These are phyloP conservation scores for Telfairia occidentalis DNA, from an alignment of 331 rosid genomes.

Conservation along the genomic window DNA sequence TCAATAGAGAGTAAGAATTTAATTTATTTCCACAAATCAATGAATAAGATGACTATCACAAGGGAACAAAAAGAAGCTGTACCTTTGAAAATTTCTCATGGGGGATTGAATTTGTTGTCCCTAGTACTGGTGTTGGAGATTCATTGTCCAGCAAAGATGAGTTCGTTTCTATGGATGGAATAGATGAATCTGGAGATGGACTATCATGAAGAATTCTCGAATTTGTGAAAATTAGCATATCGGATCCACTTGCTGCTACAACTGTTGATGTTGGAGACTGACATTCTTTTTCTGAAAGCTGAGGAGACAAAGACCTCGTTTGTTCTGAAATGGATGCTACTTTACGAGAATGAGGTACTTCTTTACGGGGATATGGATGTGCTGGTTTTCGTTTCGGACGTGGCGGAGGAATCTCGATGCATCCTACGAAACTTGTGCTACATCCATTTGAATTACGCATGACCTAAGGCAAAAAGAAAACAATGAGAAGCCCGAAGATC, in stretches of 20 bases:
- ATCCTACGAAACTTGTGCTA: slow-evolving; percentile 25
- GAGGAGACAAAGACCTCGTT: slow-evolving; percentile 35
- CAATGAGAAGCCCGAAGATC: not conserved
- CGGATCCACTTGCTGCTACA: slow-evolving; percentile 35
- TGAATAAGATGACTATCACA: not conserved
- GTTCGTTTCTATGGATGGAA: slow-evolving; percentile 29
- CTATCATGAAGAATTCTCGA: slow-evolving; percentile 38
- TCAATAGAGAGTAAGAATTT: not conserved
- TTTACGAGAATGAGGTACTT: slow-evolving; percentile 22
- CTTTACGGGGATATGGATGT: slow-evolving; percentile 85
- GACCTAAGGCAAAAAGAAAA: slow-evolving; percentile 28
- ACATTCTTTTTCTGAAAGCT: slow-evolving; percentile 41
- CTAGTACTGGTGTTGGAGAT: slow-evolving; percentile 21
- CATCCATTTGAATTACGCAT: slow-evolving; percentile 33
- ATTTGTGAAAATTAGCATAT: slow-evolving; percentile 31
- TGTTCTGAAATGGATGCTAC: slow-evolving; percentile 24
- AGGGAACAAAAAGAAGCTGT: slow-evolving; percentile 17
- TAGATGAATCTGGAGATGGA: slow-evolving; percentile 52
- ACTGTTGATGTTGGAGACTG: slow-evolving; percentile 60
- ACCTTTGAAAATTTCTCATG: slow-evolving; percentile 29
- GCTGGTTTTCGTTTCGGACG: slow-evolving; percentile 71
- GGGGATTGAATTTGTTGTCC: slow-evolving; percentile 18
- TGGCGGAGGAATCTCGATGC: slow-evolving; percentile 79
- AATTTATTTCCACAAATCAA: not conserved
- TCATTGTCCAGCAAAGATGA: slow-evolving; percentile 25